These are phyloP conservation scores for Aspergillus vadensis DNA, from an alignment of 2,329 filamentous ascomycete species.

Conservation along the genomic window DNA sequence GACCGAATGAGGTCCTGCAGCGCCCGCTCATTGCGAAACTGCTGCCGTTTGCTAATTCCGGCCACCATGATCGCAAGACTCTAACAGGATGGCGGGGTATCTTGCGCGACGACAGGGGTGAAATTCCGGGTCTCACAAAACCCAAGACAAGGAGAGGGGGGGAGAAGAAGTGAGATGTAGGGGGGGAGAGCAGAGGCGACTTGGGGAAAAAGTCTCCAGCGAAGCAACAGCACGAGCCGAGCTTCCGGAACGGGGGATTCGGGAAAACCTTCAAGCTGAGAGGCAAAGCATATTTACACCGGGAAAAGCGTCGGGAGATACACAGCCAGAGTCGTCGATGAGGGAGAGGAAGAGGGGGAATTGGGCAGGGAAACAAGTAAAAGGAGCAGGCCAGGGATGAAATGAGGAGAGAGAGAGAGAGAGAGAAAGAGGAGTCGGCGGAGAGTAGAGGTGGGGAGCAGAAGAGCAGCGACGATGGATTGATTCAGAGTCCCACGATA, in stretches of 20 bases:
- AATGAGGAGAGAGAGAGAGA: no score
- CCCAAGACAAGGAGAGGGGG: slow-evolving; percentile 15
- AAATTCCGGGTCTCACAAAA: not conserved
- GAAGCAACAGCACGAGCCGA: slow-evolving; percentile 15
- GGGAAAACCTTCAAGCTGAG: slow-evolving; percentile 12
- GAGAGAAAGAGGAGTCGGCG: slow-evolving; percentile 5
- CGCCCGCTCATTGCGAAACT: slow-evolving; percentile 91
- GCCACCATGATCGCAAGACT: slow-evolving; percentile 61
- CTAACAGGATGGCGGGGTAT: not conserved
- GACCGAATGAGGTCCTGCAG: slow-evolving; percentile 86
- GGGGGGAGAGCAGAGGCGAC: not conserved
- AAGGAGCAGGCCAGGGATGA: slow-evolving; percentile 4
- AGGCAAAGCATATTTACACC: slow-evolving; percentile 23
- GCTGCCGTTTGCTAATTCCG: slow-evolving; percentile 88
- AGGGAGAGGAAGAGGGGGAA: not conserved
- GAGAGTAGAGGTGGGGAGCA: slow-evolving; percentile 13
- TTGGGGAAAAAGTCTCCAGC: slow-evolving; percentile 12
- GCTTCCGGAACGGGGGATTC: slow-evolving; percentile 17
- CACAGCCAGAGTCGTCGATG: slow-evolving; percentile 2
- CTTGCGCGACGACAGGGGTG: not conserved
- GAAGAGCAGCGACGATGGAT: not conserved
- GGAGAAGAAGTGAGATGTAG: slow-evolving; percentile 12
- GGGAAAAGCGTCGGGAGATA: not conserved
- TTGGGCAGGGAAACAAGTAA: not conserved
- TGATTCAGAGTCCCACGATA: not conserved